Evolutionary conservation across 176 grass and related monocot genomes (phyloP).

Genomic region (Eremochloa ophiuroides): DNA sequence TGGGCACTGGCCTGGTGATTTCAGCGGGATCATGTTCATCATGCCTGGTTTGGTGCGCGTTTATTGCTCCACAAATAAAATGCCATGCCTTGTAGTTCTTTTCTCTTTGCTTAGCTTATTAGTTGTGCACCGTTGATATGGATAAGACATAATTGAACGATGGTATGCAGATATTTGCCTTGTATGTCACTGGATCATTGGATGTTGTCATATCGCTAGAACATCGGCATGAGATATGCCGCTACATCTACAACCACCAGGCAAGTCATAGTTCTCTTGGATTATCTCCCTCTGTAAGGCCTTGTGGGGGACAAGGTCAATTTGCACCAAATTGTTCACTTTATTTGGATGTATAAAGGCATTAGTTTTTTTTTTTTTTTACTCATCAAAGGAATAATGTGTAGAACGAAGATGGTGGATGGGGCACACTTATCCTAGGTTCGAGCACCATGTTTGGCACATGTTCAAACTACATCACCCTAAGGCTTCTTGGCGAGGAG

Average conservation of each 20-base stretch:
- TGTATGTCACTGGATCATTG: constrained; percentile 31
- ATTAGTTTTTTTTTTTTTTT: background rate
- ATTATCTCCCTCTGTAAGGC: background rate
- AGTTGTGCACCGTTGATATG: background rate
- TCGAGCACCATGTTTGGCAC: constrained; percentile 39
- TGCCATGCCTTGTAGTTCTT: background rate
- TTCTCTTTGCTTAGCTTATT: background rate
- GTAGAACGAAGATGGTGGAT: constrained; percentile 43
- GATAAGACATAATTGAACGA: background rate
- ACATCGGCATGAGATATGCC: constrained; percentile 33
- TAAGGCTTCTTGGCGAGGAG: constrained; percentile 12
- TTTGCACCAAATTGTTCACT: background rate
- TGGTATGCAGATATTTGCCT: constrained; percentile 18
- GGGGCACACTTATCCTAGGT: background rate
- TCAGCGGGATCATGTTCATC: constrained; percentile 56
- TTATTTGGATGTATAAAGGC: background rate
- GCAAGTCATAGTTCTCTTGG: background rate
- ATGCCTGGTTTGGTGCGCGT: constrained; percentile 45
- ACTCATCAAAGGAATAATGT: background rate
- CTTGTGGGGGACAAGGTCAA: background rate
- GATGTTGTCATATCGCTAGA: background rate
- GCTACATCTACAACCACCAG: constrained; percentile 44
- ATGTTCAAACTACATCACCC: constrained; percentile 24
- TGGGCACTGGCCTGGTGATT: constrained; percentile 58
- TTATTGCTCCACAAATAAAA: background rate